Base-by-base conservation (phyloP, 768 basidiomycete species). In the Fibroporia radiculosa region DNA sequence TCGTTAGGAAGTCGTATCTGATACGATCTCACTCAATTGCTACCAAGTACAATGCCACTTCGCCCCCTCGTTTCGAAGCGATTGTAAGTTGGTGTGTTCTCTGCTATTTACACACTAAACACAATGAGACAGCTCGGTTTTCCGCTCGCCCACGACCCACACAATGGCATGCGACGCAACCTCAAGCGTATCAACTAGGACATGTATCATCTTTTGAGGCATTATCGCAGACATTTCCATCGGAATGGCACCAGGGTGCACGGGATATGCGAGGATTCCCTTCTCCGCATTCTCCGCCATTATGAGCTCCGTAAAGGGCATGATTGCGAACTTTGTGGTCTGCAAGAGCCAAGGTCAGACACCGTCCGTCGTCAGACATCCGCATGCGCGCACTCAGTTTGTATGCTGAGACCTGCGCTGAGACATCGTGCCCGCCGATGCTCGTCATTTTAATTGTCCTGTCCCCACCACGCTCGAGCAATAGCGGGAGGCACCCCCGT, bases 191-290 rank as follows among this genome's bases (percentile, higher is more conserved):
- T 51, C 50, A 28, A 48, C 25, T 29, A 51, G 27, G 23, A 33
- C 18, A 26, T 31, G 36, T 18, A 40, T 26, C 29, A 39, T 42
- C 19, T 44, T 40, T 1, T 34, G 14, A 6, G 46, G 31, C 24
- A 47, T 24, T 11, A 11, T 22, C n/a, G 34, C 27, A 12, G 40
- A 18, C 34, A 53, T 27, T n/a, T 55, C 54, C 11, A 51, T 55
- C 25, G 40, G 6, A 16, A 55, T 45, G 1, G 43, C 44, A 6
- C 54, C 52, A 1, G 43, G 43, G 20, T 45, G 44, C 1, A 35
- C 32, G 1, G 43, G 33, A 25, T 14, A 40, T 11, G 43, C 48
- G 16, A 40, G 32, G 11, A 42, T 14, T 14, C 38, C 48, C 32
- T 45, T 45, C 11, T 41, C 40, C 18, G 32, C 33, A 28, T 49